Evolutionary conservation across 176 grass and related monocot genomes (phyloP), one percentile per base, ranked within the genome.

Genomic region (Phoenix dactylifera): DNA sequence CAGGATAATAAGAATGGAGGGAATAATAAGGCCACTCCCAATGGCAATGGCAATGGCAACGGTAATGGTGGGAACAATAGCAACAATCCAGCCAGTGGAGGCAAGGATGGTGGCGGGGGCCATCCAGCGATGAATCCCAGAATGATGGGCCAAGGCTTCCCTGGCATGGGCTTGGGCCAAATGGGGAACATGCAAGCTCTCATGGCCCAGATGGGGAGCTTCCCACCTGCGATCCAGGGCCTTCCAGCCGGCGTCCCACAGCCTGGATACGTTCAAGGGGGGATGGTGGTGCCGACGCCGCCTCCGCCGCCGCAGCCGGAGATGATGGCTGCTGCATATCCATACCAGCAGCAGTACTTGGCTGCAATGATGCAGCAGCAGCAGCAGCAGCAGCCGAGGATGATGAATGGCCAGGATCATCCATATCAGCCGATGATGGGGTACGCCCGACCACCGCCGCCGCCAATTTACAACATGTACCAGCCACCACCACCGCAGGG

Each of bases 361-460:
- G 69, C 77, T 22, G 77, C 77, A 16, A 59, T 74, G 59, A 73
- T 59, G 35, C 35, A 44, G 35, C 35, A 44, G 35, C 35, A 39
- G n/a, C 35, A 44, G 10, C 35, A 44, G 35, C 35, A 39, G 35
- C 35, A 39, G 9, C 7, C 10, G 35, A 44, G 1, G 10, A 44
- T 44, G 35, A 44, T 44, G 35, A 44, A 44, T 44, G 35, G 35
- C 10, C 35, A 44, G 35, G 35, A 44, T 12, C 35, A 12, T 9
- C 35, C 35, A 44, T 44, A 44, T 44, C 35, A 44, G 77, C 86
- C 76, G n/a, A 58, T 77, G 32, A 87, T 87, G 79, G 88, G 83
- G 0, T 91, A 91, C 49, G 74, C 74, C 17, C 79, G 79, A 3
- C 83, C 84, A 24, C 50, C 79, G 68, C 68, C 55, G 2, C 82